Conservation (phyloP, 2,329 filamentous ascomycete species). For the Aspergillus sp. region DNA sequence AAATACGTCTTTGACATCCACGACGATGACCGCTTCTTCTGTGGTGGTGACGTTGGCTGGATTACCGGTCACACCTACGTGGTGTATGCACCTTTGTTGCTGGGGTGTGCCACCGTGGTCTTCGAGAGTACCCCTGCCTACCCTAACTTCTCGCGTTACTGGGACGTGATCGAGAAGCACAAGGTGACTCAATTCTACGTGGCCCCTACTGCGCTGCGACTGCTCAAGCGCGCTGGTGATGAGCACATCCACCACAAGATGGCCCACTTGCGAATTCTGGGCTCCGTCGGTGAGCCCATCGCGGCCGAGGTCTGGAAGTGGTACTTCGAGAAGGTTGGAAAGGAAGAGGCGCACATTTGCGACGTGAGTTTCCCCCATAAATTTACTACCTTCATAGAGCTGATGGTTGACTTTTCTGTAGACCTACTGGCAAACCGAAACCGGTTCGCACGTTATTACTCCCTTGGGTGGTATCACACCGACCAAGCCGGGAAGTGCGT, state of each 20-base stretch:
- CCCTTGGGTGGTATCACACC: conserved; percentile 90
- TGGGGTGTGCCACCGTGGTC: conserved; percentile 91
- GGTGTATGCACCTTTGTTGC: conserved; percentile 89
- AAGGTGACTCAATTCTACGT: conserved; percentile 98
- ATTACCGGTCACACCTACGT: conserved; percentile 99
- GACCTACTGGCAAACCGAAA: conserved; percentile 99
- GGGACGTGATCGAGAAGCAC: conserved; percentile 97
- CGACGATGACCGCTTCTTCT: conserved; percentile 91
- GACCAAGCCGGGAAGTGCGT: conserved; percentile 94
- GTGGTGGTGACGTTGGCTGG: conserved; percentile 97
- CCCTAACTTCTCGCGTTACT: conserved; percentile 96
- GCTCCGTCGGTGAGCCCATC: conserved; percentile 96
- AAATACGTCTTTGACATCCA: conserved; percentile 99
- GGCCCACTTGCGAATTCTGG: conserved; percentile 84
- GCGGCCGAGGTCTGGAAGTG: conserved; percentile 99
- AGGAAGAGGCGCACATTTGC: conserved; percentile 87
- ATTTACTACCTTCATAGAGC: background rate
- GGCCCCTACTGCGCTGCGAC: conserved; percentile 85
- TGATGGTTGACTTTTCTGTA: conserved; percentile 36
- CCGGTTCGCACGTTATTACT: conserved; percentile 92
- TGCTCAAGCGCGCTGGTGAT: conserved; percentile 93
- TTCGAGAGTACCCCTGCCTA: conserved; percentile 98
- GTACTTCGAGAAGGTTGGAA: conserved; percentile 95
- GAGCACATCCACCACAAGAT: conserved; percentile 88
- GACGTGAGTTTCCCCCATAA: conserved; percentile 65